Conservation (phyloP, 31 red algal genomes). For the Asparagopsis taxiformis region DNA sequence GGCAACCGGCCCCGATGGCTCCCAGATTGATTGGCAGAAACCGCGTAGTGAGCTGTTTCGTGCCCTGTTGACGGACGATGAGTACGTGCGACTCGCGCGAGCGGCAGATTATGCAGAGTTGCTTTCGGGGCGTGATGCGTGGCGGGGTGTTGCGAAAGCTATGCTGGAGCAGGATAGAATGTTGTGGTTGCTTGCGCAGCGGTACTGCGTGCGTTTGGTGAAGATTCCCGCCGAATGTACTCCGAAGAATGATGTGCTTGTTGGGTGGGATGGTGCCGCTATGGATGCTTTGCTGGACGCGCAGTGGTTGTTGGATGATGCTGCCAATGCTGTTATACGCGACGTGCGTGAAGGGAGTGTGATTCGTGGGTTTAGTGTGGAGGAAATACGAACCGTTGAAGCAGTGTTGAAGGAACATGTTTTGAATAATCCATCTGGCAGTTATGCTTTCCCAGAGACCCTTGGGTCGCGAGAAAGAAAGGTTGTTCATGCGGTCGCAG, state of each 20-base stretch:
- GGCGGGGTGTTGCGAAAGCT: constrained; percentile 61
- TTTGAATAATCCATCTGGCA: constrained; percentile 13
- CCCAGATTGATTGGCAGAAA: constrained; percentile 13
- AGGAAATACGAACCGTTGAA: constrained; percentile 30
- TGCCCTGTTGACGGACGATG: constrained; percentile 10
- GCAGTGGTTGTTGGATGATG: constrained; percentile 24
- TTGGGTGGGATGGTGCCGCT: constrained; percentile 45
- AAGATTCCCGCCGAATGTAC: constrained; percentile 72
- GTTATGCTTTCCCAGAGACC: constrained; percentile 12
- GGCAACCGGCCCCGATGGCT: constrained; percentile 9
- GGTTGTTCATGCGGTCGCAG: constrained; percentile 69
- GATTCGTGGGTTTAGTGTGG: constrained; percentile 19
- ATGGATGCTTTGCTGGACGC: too few species aligned
- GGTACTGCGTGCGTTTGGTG: constrained; percentile 23
- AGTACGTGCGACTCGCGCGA: constrained; percentile 39
- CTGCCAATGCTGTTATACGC: constrained; percentile 7
- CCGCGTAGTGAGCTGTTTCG: constrained; percentile 24
- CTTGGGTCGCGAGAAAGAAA: constrained; percentile 46
- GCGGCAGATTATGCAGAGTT: constrained; percentile 54
- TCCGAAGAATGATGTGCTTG: constrained; percentile 80
- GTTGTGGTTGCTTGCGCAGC: constrained; percentile 11
- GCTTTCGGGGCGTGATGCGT: constrained; percentile 30
- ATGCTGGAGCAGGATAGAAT: constrained; percentile 65
- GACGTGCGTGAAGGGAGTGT: constrained; percentile 36
- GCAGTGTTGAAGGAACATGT: constrained; percentile 17